These are phyloP conservation scores for Nakazawaea sp. DNA, from an alignment of 805 yeast genomes.

Conservation along the genomic window DNA sequence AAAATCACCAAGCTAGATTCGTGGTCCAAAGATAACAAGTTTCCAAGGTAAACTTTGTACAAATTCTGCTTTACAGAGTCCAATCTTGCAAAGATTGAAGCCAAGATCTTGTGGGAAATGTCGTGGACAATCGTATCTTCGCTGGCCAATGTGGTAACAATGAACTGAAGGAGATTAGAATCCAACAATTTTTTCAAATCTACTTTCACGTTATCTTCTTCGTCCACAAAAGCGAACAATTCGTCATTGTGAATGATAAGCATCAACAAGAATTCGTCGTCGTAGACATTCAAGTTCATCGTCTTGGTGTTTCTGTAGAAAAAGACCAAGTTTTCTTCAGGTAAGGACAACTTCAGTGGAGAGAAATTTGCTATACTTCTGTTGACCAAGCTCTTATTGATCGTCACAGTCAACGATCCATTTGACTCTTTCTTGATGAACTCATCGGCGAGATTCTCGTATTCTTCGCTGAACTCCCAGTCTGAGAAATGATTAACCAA, in stretches of 20 bases:
- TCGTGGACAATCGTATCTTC: slow-evolving; percentile 19
- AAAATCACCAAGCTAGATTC: slow-evolving; percentile 41
- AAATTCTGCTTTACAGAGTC: slow-evolving; percentile 30
- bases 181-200: slow-evolving; percentile 54
- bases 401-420: slow-evolving; percentile 41
- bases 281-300: slow-evolving; percentile 33
- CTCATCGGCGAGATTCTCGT: neutral
- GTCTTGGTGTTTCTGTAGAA: slow-evolving; percentile 20
- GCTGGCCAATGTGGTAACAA: slow-evolving; percentile 39
- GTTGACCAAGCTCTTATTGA: slow-evolving; percentile 41
- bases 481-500: slow-evolving; percentile 60
- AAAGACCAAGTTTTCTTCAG: slow-evolving; percentile 24
- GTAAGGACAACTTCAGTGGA: slow-evolving; percentile 16
- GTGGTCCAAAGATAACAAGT: slow-evolving; percentile 22
- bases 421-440: slow-evolving; percentile 36
- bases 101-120: slow-evolving; percentile 37
- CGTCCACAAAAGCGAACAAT: slow-evolving; percentile 32
- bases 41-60: slow-evolving; percentile 47
- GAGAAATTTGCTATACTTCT: slow-evolving; percentile 37
- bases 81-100: slow-evolving; percentile 35
- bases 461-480: slow-evolving; percentile 57
- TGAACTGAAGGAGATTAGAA: slow-evolving; percentile 44
- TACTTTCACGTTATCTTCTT: slow-evolving; percentile 27
- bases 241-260: slow-evolving; percentile 60
- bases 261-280: slow-evolving; percentile 63